Percentiles rank a stretch among this genome's conserved stretches.
These are phyloP conservation scores for Verticillium albo-atrum DNA, from an alignment of 2,329 filamentous ascomycete species.

Conservation along the genomic window DNA sequence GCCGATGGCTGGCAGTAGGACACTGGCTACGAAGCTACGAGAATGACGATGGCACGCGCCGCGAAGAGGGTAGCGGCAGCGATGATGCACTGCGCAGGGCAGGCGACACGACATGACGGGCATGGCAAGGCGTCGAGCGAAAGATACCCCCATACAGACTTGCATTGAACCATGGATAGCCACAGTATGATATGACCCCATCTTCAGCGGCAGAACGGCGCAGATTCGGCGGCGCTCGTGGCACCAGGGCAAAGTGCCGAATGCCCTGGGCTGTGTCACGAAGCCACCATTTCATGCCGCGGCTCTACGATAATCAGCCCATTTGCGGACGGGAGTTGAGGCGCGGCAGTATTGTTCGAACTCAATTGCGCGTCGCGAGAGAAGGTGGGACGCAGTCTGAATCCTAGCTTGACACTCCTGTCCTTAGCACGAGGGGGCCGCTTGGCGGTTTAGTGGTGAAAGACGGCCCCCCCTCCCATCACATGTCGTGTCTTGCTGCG, in stretches of 20 bases:
- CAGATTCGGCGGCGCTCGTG: neutral
- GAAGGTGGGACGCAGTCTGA: neutral
- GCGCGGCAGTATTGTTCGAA: neutral
- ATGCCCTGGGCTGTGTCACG: neutral
- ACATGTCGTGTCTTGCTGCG: neutral
- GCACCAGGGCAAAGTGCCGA: neutral
- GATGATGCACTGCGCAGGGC: neutral
- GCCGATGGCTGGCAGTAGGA: neutral
- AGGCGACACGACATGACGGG: neutral
- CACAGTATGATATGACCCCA: too few relatives aligned
- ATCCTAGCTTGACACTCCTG: neutral
- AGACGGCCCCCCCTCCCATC: neutral
- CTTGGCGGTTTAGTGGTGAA: neutral
- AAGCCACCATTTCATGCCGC: neutral
- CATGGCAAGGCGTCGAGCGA: neutral
- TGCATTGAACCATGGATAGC: neutral
- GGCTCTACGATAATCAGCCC: neutral
- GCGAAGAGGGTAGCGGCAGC: neutral
- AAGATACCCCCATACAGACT: neutral
- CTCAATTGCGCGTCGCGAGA: neutral
- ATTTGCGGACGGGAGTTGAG: neutral
- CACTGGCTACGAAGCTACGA: neutral
- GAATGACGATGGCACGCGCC: neutral
- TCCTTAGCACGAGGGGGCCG: neutral
- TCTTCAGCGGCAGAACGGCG: neutral